Evolutionary conservation across 2,329 filamentous ascomycete species (phyloP).

Genomic region (Harringtonia lauricola): DNA sequence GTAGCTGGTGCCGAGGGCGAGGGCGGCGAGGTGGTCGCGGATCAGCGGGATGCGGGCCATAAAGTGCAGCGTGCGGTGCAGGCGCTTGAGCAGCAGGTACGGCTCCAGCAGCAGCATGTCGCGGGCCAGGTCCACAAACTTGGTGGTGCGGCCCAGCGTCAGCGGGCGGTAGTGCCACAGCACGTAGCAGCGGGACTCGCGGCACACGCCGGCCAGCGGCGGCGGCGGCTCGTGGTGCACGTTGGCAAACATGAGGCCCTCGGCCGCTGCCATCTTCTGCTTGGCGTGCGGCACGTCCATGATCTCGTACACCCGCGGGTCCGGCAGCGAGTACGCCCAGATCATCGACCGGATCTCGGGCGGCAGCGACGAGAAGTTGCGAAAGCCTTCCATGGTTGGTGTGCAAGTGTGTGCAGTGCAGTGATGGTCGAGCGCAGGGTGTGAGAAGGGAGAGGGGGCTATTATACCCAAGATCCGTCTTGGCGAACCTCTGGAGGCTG

Average conservation of each 20-base stretch:
- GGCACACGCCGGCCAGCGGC: slow-evolving; percentile 29
- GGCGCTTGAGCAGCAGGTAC: slow-evolving; percentile 33
- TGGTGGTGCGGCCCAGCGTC: slow-evolving; percentile 31
- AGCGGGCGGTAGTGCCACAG: slow-evolving; percentile 31
- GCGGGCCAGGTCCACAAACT: slow-evolving; percentile 32
- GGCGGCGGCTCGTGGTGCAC: slow-evolving; percentile 33
- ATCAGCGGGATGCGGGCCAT: slow-evolving; percentile 33
- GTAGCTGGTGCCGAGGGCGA: slow-evolving; percentile 34
- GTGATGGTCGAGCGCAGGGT: slow-evolving; percentile 7
- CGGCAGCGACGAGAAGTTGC: slow-evolving; percentile 23
- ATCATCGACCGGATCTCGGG: slow-evolving; percentile 33
- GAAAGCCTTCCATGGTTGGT: slow-evolving; percentile 15
- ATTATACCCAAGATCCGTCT: no score
- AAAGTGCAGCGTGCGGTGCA: slow-evolving; percentile 33
- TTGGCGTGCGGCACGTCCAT: slow-evolving; percentile 31
- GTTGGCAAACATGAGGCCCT: slow-evolving; percentile 35
- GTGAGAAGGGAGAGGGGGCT: not conserved
- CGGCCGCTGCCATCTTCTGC: slow-evolving; percentile 26
- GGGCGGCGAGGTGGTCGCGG: slow-evolving; percentile 25
- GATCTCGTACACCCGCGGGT: slow-evolving; percentile 33
- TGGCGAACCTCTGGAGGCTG: no score
- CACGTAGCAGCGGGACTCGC: slow-evolving; percentile 30
- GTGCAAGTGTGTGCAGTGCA: slow-evolving; percentile 11
- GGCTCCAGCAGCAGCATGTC: slow-evolving; percentile 36
- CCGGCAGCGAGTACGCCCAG: slow-evolving; percentile 33